Evolutionary conservation across 169 alveolate genomes (phyloP).

Genomic region (Hepatocystis sp.): DNA sequence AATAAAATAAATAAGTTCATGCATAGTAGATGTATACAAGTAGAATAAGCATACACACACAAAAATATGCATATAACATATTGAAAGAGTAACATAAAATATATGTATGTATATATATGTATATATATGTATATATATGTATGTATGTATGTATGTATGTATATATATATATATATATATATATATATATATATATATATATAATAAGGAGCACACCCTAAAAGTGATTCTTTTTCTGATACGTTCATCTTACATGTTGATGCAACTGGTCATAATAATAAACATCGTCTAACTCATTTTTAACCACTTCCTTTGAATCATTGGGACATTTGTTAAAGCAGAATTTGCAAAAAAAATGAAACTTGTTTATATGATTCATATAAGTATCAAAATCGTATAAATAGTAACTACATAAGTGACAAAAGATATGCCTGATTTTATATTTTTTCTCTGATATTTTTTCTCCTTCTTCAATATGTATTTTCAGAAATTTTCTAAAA

Average conservation of each 20-base stretch:
- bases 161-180: too few species aligned
- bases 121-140: not conserved
- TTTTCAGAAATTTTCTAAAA: constrained; percentile 28
- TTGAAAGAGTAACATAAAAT: too few species aligned
- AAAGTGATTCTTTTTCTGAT: constrained; percentile 8
- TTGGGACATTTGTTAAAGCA: constrained; percentile 51
- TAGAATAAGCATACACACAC: too few species aligned
- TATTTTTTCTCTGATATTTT: constrained; percentile 32
- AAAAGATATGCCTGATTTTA: constrained; percentile 72
- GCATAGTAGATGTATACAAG: too few species aligned
- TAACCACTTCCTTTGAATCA: constrained; percentile 15
- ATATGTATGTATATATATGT: not conserved
- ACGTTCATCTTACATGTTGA: constrained; percentile 20
- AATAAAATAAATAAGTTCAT: too few species aligned
- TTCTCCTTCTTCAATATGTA: constrained; percentile 68
- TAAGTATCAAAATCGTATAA: constrained; percentile 67
- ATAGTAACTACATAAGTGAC: constrained; percentile 58
- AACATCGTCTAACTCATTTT: constrained; percentile 31
- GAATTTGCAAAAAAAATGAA: constrained; percentile 67
- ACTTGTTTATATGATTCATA: constrained; percentile 65
- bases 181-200: too few species aligned
- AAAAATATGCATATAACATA: too few species aligned
- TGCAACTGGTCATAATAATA: constrained; percentile 63
- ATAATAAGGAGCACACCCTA: too few species aligned
- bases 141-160: not conserved